Evolutionary conservation across 768 basidiomycete genomes (phyloP).

Genomic region (Russula dissimulans): DNA sequence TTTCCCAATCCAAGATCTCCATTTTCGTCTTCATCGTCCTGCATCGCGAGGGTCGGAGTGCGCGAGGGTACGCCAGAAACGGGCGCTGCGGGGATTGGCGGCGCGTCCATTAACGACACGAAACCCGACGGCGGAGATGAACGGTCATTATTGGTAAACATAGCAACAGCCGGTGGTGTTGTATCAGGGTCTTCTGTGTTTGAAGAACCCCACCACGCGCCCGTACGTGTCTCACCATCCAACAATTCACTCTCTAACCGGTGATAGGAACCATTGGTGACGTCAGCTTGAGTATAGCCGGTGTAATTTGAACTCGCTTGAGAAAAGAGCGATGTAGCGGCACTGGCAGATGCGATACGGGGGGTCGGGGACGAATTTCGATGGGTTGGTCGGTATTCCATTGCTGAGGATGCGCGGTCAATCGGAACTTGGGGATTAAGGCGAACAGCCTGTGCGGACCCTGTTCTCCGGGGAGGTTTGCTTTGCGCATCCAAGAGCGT

Average conservation of each 20-base stretch:
- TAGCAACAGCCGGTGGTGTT: slow-evolving; percentile 59
- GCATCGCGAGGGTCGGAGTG: slow-evolving; percentile 15
- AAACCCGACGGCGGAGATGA: slow-evolving; percentile 33
- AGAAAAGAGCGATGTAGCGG: slow-evolving; percentile 43
- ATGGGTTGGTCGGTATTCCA: slow-evolving; percentile 50
- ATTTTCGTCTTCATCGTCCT: slow-evolving; percentile 49
- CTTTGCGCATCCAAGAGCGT: slow-evolving; percentile 27
- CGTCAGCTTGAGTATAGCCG: slow-evolving; percentile 17
- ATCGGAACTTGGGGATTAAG: slow-evolving; percentile 42
- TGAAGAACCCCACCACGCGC: slow-evolving; percentile 55
- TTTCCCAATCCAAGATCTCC: slow-evolving; percentile 94
- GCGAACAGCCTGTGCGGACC: slow-evolving; percentile 59
- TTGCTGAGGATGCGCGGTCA: slow-evolving; percentile 69
- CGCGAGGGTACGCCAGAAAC: slow-evolving; percentile 14
- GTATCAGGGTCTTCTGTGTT: slow-evolving; percentile 30
- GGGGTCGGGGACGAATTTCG: slow-evolving; percentile 46
- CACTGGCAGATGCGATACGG: slow-evolving; percentile 44
- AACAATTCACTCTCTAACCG: neutral
- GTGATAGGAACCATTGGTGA: neutral
- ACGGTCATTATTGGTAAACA: slow-evolving; percentile 43
- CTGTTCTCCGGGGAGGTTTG: slow-evolving; percentile 45
- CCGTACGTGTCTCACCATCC: neutral
- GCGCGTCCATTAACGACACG: slow-evolving; percentile 72
- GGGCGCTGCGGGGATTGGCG: slow-evolving; percentile 30
- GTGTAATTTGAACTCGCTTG: slow-evolving; percentile 29